phyloP scores from a whole-genome alignment of 208 protist genomes.

The Phytomonas francai region DNA sequence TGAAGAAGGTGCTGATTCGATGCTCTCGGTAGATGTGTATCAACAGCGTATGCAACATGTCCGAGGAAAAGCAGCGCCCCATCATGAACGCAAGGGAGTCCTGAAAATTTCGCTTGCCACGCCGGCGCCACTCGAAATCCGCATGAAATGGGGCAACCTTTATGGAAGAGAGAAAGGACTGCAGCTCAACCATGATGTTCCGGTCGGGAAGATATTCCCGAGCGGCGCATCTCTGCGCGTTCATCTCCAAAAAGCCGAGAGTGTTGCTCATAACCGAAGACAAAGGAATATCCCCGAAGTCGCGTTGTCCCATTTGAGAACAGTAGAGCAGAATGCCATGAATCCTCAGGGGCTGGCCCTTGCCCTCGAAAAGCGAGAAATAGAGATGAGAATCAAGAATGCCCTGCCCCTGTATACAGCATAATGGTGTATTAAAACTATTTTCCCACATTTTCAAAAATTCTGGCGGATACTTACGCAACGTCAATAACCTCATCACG shows the following conservation, averaged over 20 bases:
- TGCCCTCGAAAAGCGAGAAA: conserved; percentile 41
- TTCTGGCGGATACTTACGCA: conserved; percentile 38
- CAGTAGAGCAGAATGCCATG: conserved; percentile 83
- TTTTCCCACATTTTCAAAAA: conserved; percentile 61
- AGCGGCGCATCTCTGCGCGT: not conserved
- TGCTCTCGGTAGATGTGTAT: conserved; percentile 71
- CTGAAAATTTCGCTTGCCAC: conserved; percentile 77
- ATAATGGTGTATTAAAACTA: conserved; percentile 55
- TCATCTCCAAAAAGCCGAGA: conserved; percentile 44
- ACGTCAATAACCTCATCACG: conserved; percentile 57
- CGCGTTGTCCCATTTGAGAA: conserved; percentile 75
- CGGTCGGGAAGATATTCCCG: conserved; percentile 42
- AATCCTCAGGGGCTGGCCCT: conserved; percentile 12
- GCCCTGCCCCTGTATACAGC: conserved; percentile 73
- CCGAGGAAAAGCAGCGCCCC: conserved; percentile 79
- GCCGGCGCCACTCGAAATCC: conserved; percentile 59
- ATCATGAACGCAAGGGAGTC: conserved; percentile 85
- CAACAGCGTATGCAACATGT: conserved; percentile 78
- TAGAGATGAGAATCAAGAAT: conserved; percentile 77
- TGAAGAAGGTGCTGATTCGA: conserved; percentile 72
- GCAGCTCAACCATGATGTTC: conserved; percentile 79
- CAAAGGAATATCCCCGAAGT: conserved; percentile 83
- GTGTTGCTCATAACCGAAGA: conserved; percentile 80
- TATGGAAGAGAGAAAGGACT: conserved; percentile 75
- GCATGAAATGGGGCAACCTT: conserved; percentile 73